Evolutionary conservation across 1,284 basidiomycete species (phyloP).

Genomic region (Pseudozyma pruni): DNA sequence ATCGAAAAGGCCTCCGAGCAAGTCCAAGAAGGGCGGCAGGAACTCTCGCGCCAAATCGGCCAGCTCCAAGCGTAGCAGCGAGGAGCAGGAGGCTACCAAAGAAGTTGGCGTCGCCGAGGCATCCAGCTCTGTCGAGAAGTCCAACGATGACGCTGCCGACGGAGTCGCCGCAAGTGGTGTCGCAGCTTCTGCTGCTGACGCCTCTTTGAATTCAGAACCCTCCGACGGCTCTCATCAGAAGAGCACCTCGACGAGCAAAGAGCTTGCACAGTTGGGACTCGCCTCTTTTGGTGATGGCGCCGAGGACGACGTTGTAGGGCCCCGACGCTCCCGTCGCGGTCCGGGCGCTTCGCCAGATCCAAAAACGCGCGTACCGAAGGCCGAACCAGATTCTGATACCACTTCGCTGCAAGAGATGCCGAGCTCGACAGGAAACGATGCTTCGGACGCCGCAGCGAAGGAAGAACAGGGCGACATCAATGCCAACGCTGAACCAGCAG

Average conservation of each 20-base stretch:
- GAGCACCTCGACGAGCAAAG: conserved; percentile 38
- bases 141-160: background rate
- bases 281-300: conserved; percentile 46
- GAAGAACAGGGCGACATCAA: background rate
- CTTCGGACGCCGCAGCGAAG: conserved; percentile 1
- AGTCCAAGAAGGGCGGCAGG: conserved; percentile 37
- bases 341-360: conserved; percentile 45
- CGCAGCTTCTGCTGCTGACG: conserved; percentile 5
- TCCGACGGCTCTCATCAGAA: conserved; percentile 13
- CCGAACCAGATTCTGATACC: conserved; percentile 22
- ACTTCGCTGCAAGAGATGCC: conserved; percentile 14
- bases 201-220: conserved; percentile 3
- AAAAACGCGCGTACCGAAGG: conserved; percentile 27
- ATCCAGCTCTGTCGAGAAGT: background rate
- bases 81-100: conserved; percentile 21
- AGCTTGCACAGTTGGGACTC: conserved; percentile 52
- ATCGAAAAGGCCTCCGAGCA: conserved; percentile 24
- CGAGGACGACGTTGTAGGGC: conserved; percentile 39
- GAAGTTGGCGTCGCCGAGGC: conserved; percentile 3
- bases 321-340: conserved; percentile 45
- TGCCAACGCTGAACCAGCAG: background rate
- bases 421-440: background rate
- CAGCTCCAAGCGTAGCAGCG: conserved; percentile 38
- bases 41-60: conserved; percentile 26
- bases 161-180: conserved; percentile 1